Evolutionary conservation across 331 rosid species (phyloP).

Genomic region (Rosa hybrid): DNA sequence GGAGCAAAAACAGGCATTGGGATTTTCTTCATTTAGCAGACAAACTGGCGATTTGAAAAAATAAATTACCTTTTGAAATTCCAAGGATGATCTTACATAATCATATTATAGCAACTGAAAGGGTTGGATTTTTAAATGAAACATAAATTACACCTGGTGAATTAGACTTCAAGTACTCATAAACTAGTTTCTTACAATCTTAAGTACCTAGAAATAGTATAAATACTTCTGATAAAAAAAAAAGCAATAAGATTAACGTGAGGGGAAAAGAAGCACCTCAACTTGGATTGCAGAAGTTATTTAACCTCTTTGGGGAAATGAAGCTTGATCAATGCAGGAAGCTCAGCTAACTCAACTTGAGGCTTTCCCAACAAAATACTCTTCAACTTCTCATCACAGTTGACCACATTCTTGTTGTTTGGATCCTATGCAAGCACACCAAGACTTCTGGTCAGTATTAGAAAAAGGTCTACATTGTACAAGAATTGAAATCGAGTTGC

Average conservation of each 20-base stretch:
- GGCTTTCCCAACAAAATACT: constrained; percentile 74
- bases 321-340: constrained; percentile 79
- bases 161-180: neutral
- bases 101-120: neutral
- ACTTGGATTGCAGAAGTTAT: constrained; percentile 33
- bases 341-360: constrained; percentile 78
- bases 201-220: neutral
- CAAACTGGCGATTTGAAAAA: neutral
- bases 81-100: neutral
- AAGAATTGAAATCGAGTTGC: constrained; percentile 3
- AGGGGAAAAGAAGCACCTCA: constrained; percentile 1
- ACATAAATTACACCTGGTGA: neutral
- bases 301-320: constrained; percentile 84
- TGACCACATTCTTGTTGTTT: constrained; percentile 79
- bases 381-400: constrained; percentile 77
- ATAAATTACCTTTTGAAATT: neutral
- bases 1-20: neutral
- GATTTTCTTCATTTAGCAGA: neutral
- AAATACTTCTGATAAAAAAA: constrained; percentile 3
- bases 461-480: neutral
- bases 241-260: neutral
- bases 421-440: constrained; percentile 56
- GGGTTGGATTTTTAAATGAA: neutral
- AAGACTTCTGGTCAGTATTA: constrained; percentile 25
- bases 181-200: constrained; percentile 1